These are phyloP conservation scores for Irpex sp. DNA, from an alignment of 1,284 basidiomycete species.

Conservation along the genomic window DNA sequence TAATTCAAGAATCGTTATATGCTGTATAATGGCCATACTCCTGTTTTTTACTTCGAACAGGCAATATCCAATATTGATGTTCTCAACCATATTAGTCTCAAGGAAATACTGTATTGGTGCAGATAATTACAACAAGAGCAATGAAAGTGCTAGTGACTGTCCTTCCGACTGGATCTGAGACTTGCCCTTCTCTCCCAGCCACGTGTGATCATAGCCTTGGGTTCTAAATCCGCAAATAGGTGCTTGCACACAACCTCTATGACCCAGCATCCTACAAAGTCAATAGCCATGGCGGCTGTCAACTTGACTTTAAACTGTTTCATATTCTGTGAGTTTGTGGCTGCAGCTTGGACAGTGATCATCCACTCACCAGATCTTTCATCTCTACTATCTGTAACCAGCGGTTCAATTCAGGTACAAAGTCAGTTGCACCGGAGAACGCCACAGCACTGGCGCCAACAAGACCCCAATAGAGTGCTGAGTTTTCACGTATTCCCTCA, in stretches of 20 bases:
- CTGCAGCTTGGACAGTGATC: neutral
- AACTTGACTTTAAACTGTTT: constrained; percentile 77
- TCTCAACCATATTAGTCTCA: no score
- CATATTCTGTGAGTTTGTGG: neutral
- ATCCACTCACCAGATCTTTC: constrained; percentile 57
- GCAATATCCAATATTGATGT: no score
- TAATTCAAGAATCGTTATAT: no score
- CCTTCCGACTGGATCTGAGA: neutral
- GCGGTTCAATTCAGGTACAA: constrained; percentile 91
- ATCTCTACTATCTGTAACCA: constrained; percentile 98
- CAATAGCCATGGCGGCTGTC: constrained; percentile 78
- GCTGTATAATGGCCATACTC: no score
- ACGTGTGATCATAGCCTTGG: constrained; percentile 80
- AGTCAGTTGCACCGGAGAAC: constrained; percentile 90
- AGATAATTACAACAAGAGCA: no score
- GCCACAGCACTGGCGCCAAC: constrained; percentile 85
- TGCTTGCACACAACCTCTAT: constrained; percentile 84
- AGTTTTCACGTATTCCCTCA: constrained; percentile 92
- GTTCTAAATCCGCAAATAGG: constrained; percentile 87
- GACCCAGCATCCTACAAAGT: constrained; percentile 87
- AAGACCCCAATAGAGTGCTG: constrained; percentile 88
- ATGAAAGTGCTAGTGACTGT: neutral
- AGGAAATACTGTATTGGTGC: no score
- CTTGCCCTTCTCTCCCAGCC: constrained; percentile 70
- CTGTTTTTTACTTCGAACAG: no score